These are phyloP conservation scores for Xylariales sp. DNA, from an alignment of 2,329 filamentous ascomycete genomes.

Conservation along the genomic window DNA sequence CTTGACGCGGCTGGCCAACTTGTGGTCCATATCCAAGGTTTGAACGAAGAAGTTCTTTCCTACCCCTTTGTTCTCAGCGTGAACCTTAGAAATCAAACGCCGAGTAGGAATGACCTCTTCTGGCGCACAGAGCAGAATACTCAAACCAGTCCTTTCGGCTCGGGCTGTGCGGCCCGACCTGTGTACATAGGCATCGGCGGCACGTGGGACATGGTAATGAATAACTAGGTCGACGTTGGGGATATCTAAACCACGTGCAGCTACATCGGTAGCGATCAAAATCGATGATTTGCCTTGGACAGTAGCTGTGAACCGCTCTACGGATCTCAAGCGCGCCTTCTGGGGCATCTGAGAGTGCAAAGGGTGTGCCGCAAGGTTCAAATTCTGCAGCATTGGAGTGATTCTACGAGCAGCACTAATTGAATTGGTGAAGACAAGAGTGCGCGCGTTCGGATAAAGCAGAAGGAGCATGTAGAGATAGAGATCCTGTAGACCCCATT, in stretches of 20 bases:
- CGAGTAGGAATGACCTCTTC: conserved; percentile 86
- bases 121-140: conserved; percentile 82
- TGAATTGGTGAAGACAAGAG: conserved; percentile 91
- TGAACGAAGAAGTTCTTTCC: conserved; percentile 65
- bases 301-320: conserved; percentile 78
- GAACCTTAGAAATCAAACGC: conserved; percentile 82
- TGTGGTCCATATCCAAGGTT: conserved; percentile 78
- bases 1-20: conserved; percentile 70
- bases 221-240: conserved; percentile 83
- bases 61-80: conserved; percentile 52
- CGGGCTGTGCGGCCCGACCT: conserved; percentile 91
- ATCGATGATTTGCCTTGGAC: conserved; percentile 55
- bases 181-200: conserved; percentile 92
- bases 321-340: conserved; percentile 87
- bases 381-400: conserved; percentile 76
- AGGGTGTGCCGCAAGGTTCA: conserved; percentile 70
- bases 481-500: too few relatives aligned
- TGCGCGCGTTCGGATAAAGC: conserved; percentile 74
- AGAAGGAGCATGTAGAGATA: conserved; percentile 87
- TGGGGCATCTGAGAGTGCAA: conserved; percentile 95
- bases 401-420: conserved; percentile 88
- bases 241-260: conserved; percentile 90
- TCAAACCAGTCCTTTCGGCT: conserved; percentile 71
- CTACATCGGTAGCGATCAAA: conserved; percentile 88
- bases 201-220: conserved; percentile 90